Percentiles rank a stretch among this genome's conserved stretches.
These are phyloP conservation scores for Pseudocercospora crystallina DNA, from an alignment of 2,329 filamentous ascomycete genomes.

Conservation along the genomic window DNA sequence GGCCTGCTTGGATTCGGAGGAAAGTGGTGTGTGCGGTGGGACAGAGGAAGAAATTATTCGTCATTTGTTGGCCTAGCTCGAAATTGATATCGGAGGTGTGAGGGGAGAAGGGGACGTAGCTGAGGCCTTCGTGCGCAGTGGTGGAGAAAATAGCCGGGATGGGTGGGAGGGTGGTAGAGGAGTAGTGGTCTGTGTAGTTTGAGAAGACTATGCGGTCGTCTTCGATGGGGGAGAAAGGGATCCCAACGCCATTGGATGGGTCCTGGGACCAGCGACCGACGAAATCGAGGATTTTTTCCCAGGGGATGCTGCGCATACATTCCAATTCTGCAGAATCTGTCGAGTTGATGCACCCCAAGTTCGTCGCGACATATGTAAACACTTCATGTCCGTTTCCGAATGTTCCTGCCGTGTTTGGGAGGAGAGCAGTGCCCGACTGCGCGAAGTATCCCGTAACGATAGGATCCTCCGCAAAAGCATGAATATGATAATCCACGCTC, in stretches of 20 bases:
- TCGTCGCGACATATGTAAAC: conserved; percentile 40
- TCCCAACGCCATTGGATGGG: conserved; percentile 1
- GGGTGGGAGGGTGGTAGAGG: conserved; percentile 35
- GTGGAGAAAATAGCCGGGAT: conserved; percentile 13
- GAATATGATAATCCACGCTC: conserved; percentile 30
- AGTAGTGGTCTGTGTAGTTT: conserved; percentile 19
- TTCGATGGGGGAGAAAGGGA: conserved; percentile 28
- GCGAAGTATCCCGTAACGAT: conserved; percentile 39
- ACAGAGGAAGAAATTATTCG: background rate
- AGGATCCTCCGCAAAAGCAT: conserved; percentile 37
- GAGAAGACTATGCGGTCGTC: conserved; percentile 27
- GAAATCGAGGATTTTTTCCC: background rate
- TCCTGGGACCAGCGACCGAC: background rate
- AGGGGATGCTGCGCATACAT: background rate
- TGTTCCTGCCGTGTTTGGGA: background rate
- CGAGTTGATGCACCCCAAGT: conserved; percentile 1
- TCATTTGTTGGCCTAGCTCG: background rate
- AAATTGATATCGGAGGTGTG: background rate
- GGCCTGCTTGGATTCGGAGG: background rate
- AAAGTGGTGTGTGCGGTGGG: background rate
- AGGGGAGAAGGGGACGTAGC: background rate
- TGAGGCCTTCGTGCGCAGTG: background rate
- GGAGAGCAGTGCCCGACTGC: conserved; percentile 39
- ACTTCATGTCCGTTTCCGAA: background rate
- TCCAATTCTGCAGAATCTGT: background rate